These are phyloP conservation scores for Albifimbria verrucaria DNA, from an alignment of 2,329 filamentous ascomycete species.

Conservation along the genomic window DNA sequence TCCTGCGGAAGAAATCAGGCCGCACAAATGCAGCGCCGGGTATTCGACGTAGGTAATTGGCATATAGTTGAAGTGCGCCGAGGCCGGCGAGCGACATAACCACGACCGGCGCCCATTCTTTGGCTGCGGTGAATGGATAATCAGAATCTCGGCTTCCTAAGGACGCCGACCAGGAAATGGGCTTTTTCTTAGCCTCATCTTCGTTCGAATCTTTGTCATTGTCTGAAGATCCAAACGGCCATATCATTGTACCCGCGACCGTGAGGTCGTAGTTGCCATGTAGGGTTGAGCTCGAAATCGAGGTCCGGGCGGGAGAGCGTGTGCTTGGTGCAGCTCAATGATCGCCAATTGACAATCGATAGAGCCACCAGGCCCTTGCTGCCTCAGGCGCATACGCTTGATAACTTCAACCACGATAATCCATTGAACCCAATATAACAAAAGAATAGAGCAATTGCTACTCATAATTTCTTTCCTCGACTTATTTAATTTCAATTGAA, in stretches of 20 bases:
- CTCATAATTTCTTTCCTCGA: no score
- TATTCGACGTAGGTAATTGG: slow-evolving; percentile 78
- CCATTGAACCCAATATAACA: no score
- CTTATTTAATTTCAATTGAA: not conserved
- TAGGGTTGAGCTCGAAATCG: not conserved
- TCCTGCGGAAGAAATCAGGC: slow-evolving; percentile 68
- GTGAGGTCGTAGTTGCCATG: slow-evolving; percentile 15
- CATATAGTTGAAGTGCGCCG: slow-evolving; percentile 54
- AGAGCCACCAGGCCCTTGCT: no score
- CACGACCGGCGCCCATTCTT: slow-evolving; percentile 37
- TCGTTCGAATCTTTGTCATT: slow-evolving; percentile 17
- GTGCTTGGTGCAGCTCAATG: not conserved
- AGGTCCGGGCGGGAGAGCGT: not conserved
- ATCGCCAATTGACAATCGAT: not conserved
- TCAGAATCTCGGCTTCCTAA: slow-evolving; percentile 24
- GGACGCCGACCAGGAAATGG: slow-evolving; percentile 36
- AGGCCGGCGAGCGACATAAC: slow-evolving; percentile 34
- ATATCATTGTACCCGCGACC: slow-evolving; percentile 35
- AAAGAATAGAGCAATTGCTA: no score
- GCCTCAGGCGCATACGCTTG: no score
- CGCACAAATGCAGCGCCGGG: slow-evolving; percentile 73
- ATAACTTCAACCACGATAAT: no score
- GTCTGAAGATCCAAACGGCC: slow-evolving; percentile 33
- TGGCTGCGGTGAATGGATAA: slow-evolving; percentile 30
- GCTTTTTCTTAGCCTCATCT: slow-evolving; percentile 17